Evolutionary conservation across 202 grass and related monocot species (phyloP).

Genomic region (Schoenoplectus tabernaemontani): DNA sequence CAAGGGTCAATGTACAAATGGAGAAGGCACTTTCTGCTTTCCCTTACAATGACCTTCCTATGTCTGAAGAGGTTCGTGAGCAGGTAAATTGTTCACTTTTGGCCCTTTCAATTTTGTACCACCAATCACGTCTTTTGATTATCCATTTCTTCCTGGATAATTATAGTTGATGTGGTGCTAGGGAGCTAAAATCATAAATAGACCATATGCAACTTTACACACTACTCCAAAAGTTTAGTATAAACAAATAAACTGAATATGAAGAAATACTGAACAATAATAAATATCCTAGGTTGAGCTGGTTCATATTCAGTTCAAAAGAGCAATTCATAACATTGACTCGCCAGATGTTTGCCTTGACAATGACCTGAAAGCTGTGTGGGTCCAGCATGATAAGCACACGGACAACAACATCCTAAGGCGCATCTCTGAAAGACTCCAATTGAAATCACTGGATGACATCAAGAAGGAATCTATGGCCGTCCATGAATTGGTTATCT

Average conservation of each 20-base stretch:
- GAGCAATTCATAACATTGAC: conserved; percentile 43
- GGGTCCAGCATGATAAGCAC: conserved; percentile 34
- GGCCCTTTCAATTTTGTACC: background rate
- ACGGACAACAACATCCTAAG: conserved; percentile 32
- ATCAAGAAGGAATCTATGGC: conserved; percentile 82
- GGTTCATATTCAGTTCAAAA: conserved; percentile 68
- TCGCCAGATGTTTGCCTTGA: conserved; percentile 38
- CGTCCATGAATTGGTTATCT: conserved; percentile 86
- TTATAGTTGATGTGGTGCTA: background rate
- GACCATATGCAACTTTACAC: conserved; percentile 1
- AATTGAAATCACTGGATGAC: conserved; percentile 65
- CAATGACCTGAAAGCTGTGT: conserved; percentile 36
- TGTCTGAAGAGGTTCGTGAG: conserved; percentile 79
- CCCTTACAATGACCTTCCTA: conserved; percentile 42
- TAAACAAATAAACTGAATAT: background rate
- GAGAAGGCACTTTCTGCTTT: conserved; percentile 47
- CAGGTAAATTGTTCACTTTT: conserved; percentile 36
- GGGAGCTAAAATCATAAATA: background rate
- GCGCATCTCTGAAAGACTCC: conserved; percentile 74
- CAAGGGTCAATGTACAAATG: conserved; percentile 43
- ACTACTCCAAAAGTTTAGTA: background rate
- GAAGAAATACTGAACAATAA: background rate
- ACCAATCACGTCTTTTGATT: background rate
- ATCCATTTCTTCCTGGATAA: background rate
- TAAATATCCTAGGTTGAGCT: conserved; percentile 47